Evolutionary conservation across 2,329 filamentous ascomycete species (phyloP), one percentile per base, ranked within the genome.

Genomic region (Magnaporthales sp.): DNA sequence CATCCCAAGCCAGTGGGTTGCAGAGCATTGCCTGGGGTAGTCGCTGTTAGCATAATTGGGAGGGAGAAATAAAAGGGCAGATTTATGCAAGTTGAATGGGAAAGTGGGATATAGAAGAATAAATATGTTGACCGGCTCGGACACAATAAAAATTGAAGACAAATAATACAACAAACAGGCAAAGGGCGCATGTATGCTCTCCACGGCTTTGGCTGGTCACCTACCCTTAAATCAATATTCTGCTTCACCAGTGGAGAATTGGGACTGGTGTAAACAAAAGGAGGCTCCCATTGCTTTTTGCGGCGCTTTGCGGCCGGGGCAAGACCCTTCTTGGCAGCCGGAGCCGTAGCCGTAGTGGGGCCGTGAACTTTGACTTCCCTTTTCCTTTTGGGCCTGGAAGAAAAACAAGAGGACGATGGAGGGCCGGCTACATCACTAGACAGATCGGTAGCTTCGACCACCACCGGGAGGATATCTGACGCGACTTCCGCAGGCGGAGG

Each of bases 1-100:
- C 63, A 24, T 76, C 73, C 80, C 80, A 81, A 2, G 78, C 78
- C 4, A 68, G 69, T 1, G 75, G 74, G 63, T 72, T 74, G 63
- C 77, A 76, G 1, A 81, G 70, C 0, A 80, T 72, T 3, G 75
- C 74, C 78, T 79, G 56, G 4, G 6, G 7, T 30, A 70, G 70
- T 8, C 26, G 29, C 46, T n/a, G 2, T 26, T 26, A 31, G 11
- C 15, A 58, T 22, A 10, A 10, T 3, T 22, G 32, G 2, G 7
- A 5, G 26, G 9, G 4, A 60, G n/a, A n/a, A n/a, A n/a, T n/a
- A 15, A 13, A 7, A 60, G 13, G 56, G 4, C 1, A 29, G 4
- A 4, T 5, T 13, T 26, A 27, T 1, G 22, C 2, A 15, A 11
- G 11, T 60, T 26, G 56, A 9, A 60, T 13, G 56, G 26, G 9